Evolutionary conservation across 768 basidiomycete species (phyloP).

Genomic region (Xerocomus potaroensis): DNA sequence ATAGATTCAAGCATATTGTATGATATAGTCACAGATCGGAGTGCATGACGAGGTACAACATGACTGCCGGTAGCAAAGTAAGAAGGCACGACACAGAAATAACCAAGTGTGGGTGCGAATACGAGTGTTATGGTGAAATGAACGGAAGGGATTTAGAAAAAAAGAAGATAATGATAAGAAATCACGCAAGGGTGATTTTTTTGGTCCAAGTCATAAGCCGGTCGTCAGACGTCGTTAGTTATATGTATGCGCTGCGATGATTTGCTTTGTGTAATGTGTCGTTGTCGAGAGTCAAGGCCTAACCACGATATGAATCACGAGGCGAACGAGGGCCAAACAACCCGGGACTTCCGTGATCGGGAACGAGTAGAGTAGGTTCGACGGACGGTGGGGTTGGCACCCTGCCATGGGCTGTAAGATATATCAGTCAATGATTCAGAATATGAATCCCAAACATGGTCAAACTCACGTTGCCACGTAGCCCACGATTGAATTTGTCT

Average conservation of each 20-base stretch:
- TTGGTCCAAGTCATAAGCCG: constrained; percentile 12
- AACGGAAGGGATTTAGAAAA: neutral
- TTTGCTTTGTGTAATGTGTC: neutral
- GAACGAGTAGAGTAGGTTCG: constrained; percentile 58
- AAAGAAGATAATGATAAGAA: constrained; percentile 27
- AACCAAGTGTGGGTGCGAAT: neutral
- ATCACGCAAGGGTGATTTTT: constrained; percentile 1
- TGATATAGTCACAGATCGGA: neutral
- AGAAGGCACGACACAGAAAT: neutral
- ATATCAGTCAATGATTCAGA: constrained; percentile 2
- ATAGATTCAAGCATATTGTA: constrained; percentile 24
- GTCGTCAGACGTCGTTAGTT: constrained; percentile 19
- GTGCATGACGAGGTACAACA: neutral
- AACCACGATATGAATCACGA: constrained; percentile 32
- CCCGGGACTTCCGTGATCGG: constrained; percentile 55
- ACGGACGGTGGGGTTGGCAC: constrained; percentile 63
- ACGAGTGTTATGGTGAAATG: constrained; percentile 1
- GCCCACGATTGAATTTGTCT: constrained; percentile 52
- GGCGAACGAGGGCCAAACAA: constrained; percentile 79
- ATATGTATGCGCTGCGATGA: neutral
- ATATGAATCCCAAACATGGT: constrained; percentile 7
- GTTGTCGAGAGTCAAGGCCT: neutral
- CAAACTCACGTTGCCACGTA: constrained; percentile 61
- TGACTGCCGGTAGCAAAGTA: neutral
- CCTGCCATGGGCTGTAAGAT: constrained; percentile 49